Percentiles rank a stretch among this genome's conserved stretches.
These are phyloP conservation scores for Euptelea pleiosperma DNA, from an alignment of 164 flowering plant species.

Conservation along the genomic window DNA sequence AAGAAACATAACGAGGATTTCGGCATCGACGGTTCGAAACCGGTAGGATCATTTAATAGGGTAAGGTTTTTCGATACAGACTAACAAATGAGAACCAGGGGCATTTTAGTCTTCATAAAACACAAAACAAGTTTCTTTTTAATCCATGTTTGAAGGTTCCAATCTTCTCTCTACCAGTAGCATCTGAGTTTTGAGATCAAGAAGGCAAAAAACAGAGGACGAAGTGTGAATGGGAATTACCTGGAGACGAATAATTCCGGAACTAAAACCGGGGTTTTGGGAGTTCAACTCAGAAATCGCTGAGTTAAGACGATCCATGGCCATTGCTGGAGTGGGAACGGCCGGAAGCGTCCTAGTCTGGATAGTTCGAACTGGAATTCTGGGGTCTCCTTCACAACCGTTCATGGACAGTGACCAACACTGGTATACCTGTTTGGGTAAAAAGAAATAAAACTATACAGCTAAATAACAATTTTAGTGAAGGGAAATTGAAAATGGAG, in stretches of 20 bases:
- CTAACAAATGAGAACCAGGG: no score
- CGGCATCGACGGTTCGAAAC: no score
- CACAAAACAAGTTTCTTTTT: not conserved
- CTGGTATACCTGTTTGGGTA: not conserved
- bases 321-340: conserved; percentile 46
- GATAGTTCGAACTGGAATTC: conserved; percentile 40
- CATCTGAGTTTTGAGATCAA: no score
- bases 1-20: no score
- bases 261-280: conserved; percentile 44
- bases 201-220: not conserved
- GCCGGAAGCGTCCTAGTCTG: conserved; percentile 56
- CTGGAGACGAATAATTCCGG: conserved; percentile 76
- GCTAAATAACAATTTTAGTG: no score
- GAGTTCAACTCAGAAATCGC: conserved; percentile 42
- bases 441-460: no score
- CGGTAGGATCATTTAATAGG: no score
- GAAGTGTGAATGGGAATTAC: conserved; percentile 20
- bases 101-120: not conserved
- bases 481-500: no score
- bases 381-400: conserved; percentile 59
- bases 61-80: no score
- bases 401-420: conserved; percentile 59
- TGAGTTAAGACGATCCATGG: conserved; percentile 46
- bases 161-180: no score
- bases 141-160: no score